Base-by-base conservation (phyloP, 768 basidiomycete genomes). In the Trametes elegans region DNA sequence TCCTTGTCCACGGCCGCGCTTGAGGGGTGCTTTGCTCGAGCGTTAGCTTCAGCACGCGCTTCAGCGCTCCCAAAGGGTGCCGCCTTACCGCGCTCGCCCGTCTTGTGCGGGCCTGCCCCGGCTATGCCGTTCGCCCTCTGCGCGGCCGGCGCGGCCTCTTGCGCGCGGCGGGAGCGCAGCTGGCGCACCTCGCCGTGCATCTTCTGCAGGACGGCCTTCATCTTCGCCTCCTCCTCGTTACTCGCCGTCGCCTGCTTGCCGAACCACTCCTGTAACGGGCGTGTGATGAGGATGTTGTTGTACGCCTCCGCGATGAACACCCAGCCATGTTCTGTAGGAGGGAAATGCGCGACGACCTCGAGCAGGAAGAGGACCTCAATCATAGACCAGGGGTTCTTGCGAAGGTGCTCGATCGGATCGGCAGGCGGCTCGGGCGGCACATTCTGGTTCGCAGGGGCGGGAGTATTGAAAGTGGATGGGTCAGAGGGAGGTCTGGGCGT, bases 211-310 rank as follows among this genome's bases (percentile, higher is more conserved):
- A 51, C 11, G 3, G 19, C 9, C 31, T 39, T 46, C 58, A 60
- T 60, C 44, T 41, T 29, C 10, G 24, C 34, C 14, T 60, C 58
- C 40, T 60, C 58, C 21, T 55, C 53, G 34, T 53, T 52, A 46
- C 49, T 55, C 26, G 29, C 31, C 3, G 58, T 31, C 10, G 53
- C 53, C 26, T 55, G 54, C 31, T 56, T 42, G 11, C 31, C 32
- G 40, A 62, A 55, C 61, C 61, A 62, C 34, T 55, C 54, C 28
- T 58, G 57, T 16, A 62, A 31, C 10, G 53, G 57, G 21, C 45
- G 57, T 14, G 50, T 53, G 54, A 62, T 62, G 41, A 62, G 50
- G 27, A 58, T 39, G 29, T 59, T 59, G 50, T 62, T 62, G 47
- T 62, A 62, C 24, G 53, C 53, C 24, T 62, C 61, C 11, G 61